Percentiles rank a stretch among this genome's conserved stretches.
Evolutionary conservation across 129 eudicot genomes (phyloP).

Genomic region (Scalesia atractyloides): DNA sequence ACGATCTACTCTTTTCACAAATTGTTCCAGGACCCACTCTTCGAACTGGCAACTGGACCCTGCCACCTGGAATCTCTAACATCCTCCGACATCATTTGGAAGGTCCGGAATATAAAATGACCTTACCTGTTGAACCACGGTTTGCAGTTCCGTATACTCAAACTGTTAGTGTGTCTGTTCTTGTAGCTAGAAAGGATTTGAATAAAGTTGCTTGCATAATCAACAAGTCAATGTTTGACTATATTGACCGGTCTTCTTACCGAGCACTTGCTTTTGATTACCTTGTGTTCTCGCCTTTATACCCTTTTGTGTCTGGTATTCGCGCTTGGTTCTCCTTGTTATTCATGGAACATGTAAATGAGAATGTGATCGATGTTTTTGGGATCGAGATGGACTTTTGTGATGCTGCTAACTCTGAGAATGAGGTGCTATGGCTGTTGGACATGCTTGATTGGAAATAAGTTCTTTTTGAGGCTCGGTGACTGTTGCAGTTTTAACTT

Average conservation of each 20-base stretch:
- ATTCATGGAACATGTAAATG: slow-evolving; percentile 61
- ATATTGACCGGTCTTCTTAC: slow-evolving; percentile 68
- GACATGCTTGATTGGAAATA: slow-evolving; percentile 97
- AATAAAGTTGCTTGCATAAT: slow-evolving; percentile 78
- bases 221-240: slow-evolving; percentile 60
- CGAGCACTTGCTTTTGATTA: slow-evolving; percentile 83
- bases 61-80: slow-evolving; percentile 56
- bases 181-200: slow-evolving; percentile 75
- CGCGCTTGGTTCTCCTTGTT: slow-evolving; percentile 88
- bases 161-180: slow-evolving; percentile 68
- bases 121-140: slow-evolving; percentile 62
- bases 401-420: slow-evolving; percentile 78
- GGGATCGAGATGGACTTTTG: slow-evolving; percentile 86
- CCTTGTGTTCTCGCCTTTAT: slow-evolving; percentile 66
- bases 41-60: slow-evolving; percentile 50
- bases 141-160: slow-evolving; percentile 63
- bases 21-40: slow-evolving; percentile 67
- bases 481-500: slow-evolving; percentile 10
- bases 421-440: slow-evolving; percentile 80
- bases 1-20: slow-evolving; percentile 54
- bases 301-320: slow-evolving; percentile 84
- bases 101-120: slow-evolving; percentile 84
- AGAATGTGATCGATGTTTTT: slow-evolving; percentile 62
- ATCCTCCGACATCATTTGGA: slow-evolving; percentile 54
- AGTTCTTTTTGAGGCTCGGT: not conserved